Conservation (phyloP, 129 eudicot genomes). For the Kitagawia praeruptora region DNA sequence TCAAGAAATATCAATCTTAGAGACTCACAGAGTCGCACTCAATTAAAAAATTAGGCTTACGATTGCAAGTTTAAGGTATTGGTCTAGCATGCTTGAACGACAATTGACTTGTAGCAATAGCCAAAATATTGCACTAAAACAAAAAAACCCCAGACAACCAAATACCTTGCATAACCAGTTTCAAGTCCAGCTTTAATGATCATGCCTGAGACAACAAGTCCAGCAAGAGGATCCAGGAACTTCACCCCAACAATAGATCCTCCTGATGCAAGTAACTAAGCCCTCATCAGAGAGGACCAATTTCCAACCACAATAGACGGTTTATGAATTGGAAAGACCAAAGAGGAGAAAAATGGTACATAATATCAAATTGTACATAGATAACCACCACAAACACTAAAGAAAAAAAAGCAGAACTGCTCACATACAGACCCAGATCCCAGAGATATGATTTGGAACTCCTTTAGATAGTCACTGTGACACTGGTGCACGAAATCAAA, state of each 20-base stretch:
- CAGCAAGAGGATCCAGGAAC: constrained; percentile 97
- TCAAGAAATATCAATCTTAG: neutral
- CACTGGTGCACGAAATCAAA: neutral
- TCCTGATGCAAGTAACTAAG: constrained; percentile 34
- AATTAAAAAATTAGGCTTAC: neutral
- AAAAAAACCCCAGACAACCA: neutral
- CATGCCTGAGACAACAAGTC: constrained; percentile 92
- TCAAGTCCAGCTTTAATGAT: constrained; percentile 85
- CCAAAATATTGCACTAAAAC: neutral
- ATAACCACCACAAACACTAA: neutral
- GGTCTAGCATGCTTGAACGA: neutral
- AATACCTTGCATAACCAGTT: constrained; percentile 85
- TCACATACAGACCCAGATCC: neutral
- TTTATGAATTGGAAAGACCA: neutral
- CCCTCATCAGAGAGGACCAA: constrained; percentile 5
- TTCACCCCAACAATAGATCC: constrained; percentile 89
- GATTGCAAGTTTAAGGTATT: neutral
- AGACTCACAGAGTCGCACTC: neutral
- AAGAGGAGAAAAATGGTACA: neutral
- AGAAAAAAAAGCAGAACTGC: neutral
- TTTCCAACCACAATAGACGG: neutral
- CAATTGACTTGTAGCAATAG: neutral
- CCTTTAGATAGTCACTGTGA: neutral
- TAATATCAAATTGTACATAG: no score
- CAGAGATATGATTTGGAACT: neutral